Base-by-base conservation (phyloP, 1,284 basidiomycete species). In the Cerrena zonata region DNA sequence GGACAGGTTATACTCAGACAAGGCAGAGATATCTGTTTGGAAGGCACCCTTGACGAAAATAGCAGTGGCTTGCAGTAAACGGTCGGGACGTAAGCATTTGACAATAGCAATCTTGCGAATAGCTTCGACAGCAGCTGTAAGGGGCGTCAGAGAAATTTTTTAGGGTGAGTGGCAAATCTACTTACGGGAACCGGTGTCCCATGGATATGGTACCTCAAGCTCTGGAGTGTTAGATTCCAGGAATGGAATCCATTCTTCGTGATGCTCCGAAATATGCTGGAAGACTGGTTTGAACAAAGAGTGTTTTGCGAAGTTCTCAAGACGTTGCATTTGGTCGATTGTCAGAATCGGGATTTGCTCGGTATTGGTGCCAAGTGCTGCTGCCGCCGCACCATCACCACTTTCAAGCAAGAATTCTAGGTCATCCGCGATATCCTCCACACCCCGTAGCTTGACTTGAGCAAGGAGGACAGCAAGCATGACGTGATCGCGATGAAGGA, bases 401-500 rank as follows among this genome's bases (percentile, higher is more conserved):
- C 89, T 86, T 64, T 98, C 94, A 27, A 98, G 74, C 23, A 98
- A 71, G 68, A 94, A 92, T 61, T 94, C 91, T 34, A 96, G 73
- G 64, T 97, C 96, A 25, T 93, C 87, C 1, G 76, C 66, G 41
- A 95, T 84, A 45, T 89, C 85, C 58, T 90, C 89, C 5, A 82
- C 65, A 4, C 86, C 86, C 45, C 90, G 82, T 15, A 94, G 68
- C 66, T 94, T 94, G 57, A 97, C 86, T 65, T 95, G 94, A 0
- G 91, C 89, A 18, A 99, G 78, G 19, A 94, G 80, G 19, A 95
- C 84, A 0, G 91, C 93, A 23, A 98, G 80, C 75, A 96, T 89
- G 52, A 96, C 78, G 58, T 95, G 88, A 63, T 99, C 96, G 18
- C 85, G 80, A 66, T 99, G 91, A 22, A 98, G 78, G 25, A 99